Evolutionary conservation across 176 grass and related monocot species (phyloP), one percentile per base, ranked within the genome.

Genomic region (Lolium multiflorum): DNA sequence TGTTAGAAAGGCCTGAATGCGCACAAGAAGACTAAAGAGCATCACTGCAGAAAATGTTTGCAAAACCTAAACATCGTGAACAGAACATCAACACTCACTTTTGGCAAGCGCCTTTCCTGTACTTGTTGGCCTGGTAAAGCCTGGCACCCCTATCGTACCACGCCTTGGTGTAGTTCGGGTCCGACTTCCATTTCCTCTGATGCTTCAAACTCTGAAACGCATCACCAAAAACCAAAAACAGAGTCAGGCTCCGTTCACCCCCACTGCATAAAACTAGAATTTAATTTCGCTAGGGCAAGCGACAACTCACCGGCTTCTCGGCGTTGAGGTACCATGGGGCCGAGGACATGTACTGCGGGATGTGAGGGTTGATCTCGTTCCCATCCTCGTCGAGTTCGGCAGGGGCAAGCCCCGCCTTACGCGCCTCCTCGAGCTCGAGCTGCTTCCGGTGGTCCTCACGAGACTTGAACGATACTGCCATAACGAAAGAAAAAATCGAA

Each of bases 321-420:
- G 93, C 90, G 68, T 98, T 98, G 62, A 98, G 93, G 88, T 98
- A 98, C 96, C 93, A 98, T 35, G 96, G 95, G n/a, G 96, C 96
- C 20, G 96, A 98, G 67, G 96, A 98, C 96, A 96, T 98, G 48
- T 98, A 98, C 90, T 98, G 96, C 3, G 96, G 93, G 77, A 98
- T 98, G 37, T 98, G 96, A n/a, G 91, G 96, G 86, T 98, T 98
- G 70, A 98, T 95, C 79, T 98, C 96, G 20, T 94, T 98, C 48
- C 96, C 96, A 96, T 98, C 96, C 74, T 98, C 96, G 8, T 98
- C 97, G 12, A 98, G 79, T 69, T 94, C 97, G 0, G 97, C 92
- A 4, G 94, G 93, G 13, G 94, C 97, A 2, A 98, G 94, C 46
- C 93, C 97, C 0, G 96, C 93, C 84, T 98, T 96, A 7, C 97